A percentile compares a stretch with the other conserved stretches of the same genome.
These are phyloP conservation scores for Endocalyx cinctus DNA, from an alignment of 2,329 filamentous ascomycete genomes.

Conservation along the genomic window DNA sequence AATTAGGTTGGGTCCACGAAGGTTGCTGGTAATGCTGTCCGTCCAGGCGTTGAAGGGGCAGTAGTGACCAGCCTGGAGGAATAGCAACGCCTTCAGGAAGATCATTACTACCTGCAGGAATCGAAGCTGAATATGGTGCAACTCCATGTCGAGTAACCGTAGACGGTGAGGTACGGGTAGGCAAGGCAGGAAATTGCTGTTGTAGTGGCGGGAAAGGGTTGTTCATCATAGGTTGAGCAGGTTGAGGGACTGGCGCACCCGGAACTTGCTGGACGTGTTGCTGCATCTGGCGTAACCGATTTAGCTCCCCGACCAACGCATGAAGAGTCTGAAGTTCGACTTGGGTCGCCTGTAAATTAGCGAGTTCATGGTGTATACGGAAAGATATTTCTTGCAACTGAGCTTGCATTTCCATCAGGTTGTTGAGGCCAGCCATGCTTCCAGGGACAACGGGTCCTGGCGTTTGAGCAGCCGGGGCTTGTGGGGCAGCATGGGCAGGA, in stretches of 20 bases:
- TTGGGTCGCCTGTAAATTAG: conserved; percentile 56
- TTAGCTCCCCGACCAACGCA: conserved; percentile 62
- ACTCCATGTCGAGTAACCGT: conserved; percentile 45
- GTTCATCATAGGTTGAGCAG: conserved; percentile 13
- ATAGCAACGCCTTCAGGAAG: conserved; percentile 61
- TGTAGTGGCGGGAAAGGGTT: conserved; percentile 16
- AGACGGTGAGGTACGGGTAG: conserved; percentile 34
- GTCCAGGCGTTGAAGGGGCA: conserved; percentile 55
- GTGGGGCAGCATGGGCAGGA: conserved; percentile 6
- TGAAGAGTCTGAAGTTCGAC: conserved; percentile 67
- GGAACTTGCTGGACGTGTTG: too few relatives aligned
- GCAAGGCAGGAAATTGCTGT: conserved; percentile 20
- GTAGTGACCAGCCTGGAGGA: conserved; percentile 60
- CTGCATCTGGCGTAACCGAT: conserved; percentile 55
- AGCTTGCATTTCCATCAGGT: conserved; percentile 41
- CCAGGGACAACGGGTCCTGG: conserved; percentile 3
- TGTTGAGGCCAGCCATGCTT: conserved; percentile 3
- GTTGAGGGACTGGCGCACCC: conserved; percentile 7
- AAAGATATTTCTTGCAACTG: conserved; percentile 65
- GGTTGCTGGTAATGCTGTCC: conserved; percentile 22
- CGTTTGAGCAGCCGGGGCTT: conserved; percentile 5
- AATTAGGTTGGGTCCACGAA: conserved; percentile 9
- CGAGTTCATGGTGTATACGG: conserved; percentile 64
- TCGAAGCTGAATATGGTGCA: conserved; percentile 41
- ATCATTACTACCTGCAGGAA: conserved; percentile 56